Percentiles rank a stretch among this genome's conserved stretches.
phyloP scores from a whole-genome alignment of 1,284 basidiomycete genomes.

The Ceratobasidium sp. region DNA sequence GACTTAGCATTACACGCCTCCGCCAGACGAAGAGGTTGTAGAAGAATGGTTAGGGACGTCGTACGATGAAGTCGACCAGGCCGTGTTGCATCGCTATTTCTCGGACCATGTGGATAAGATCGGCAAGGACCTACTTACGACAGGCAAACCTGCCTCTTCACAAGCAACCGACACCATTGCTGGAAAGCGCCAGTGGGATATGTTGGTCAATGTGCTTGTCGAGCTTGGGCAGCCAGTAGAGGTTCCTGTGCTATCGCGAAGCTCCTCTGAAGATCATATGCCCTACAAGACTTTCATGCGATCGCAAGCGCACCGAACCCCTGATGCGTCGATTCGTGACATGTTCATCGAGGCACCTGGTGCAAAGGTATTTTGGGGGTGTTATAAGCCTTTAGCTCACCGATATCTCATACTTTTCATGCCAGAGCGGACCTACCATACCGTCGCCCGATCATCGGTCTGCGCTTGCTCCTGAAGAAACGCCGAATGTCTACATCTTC shows the following conservation, averaged over 20 bases:
- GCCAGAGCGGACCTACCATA: conserved; percentile 2
- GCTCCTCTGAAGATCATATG: conserved; percentile 64
- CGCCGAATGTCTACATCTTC: conserved; percentile 58
- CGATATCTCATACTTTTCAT: background rate
- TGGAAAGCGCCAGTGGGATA: conserved; percentile 81
- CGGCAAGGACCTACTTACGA: conserved; percentile 77
- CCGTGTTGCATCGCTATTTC: conserved; percentile 84
- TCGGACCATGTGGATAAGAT: conserved; percentile 85
- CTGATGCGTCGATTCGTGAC: conserved; percentile 65
- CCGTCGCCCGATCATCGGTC: conserved; percentile 6
- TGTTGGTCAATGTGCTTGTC: conserved; percentile 77
- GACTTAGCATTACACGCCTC: conserved; percentile 29
- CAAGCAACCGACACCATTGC: conserved; percentile 31
- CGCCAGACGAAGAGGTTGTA: conserved; percentile 46
- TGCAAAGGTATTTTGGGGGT: conserved; percentile 58
- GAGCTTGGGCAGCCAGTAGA: conserved; percentile 79
- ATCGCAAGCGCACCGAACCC: conserved; percentile 71
- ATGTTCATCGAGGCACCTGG: conserved; percentile 73
- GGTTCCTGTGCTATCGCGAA: conserved; percentile 65
- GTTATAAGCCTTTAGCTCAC: background rate
- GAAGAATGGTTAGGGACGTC: conserved; percentile 78
- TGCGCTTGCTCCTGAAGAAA: conserved; percentile 50
- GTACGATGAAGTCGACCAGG: conserved; percentile 82
- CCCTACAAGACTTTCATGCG: conserved; percentile 76
- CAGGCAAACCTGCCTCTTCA: conserved; percentile 5